Percentiles rank a stretch among this genome's conserved stretches.
These are phyloP conservation scores for Zoysia japonica DNA, from an alignment of 176 grass and related monocot species.

Conservation along the genomic window DNA sequence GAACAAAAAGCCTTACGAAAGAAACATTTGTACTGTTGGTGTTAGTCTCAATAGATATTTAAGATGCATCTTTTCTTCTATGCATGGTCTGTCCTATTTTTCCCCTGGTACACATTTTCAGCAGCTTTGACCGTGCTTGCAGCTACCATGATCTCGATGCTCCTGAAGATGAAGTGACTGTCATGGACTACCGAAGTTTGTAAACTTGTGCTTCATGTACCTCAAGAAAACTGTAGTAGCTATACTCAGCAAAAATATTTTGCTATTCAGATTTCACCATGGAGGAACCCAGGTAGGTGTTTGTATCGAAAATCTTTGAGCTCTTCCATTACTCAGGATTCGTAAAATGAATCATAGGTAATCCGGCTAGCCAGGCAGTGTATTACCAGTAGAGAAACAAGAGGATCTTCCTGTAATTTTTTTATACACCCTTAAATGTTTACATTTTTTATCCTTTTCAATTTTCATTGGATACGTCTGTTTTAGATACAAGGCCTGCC, in stretches of 20 bases:
- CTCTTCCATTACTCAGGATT: not conserved
- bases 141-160: conserved; percentile 71
- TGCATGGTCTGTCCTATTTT: not conserved
- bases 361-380: not conserved
- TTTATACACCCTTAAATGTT: not conserved
- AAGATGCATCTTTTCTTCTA: not conserved
- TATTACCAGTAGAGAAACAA: not conserved
- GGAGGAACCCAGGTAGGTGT: not conserved
- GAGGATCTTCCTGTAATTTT: not conserved
- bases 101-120: not conserved
- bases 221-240: conserved; percentile 27
- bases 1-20: not conserved
- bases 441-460: not conserved
- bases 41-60: not conserved
- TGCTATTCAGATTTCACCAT: not conserved
- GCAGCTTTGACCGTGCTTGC: conserved; percentile 5
- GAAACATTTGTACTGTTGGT: not conserved
- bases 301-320: not conserved
- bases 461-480: not conserved
- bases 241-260: not conserved
- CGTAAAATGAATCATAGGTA: conserved; percentile 38
- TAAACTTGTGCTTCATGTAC: conserved; percentile 32
- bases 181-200: conserved; percentile 97
- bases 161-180: conserved; percentile 96
- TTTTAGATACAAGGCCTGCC: not conserved